Evolutionary conservation across 345 rosid genomes (phyloP).

Genomic region (Cochlearia excelsa): DNA sequence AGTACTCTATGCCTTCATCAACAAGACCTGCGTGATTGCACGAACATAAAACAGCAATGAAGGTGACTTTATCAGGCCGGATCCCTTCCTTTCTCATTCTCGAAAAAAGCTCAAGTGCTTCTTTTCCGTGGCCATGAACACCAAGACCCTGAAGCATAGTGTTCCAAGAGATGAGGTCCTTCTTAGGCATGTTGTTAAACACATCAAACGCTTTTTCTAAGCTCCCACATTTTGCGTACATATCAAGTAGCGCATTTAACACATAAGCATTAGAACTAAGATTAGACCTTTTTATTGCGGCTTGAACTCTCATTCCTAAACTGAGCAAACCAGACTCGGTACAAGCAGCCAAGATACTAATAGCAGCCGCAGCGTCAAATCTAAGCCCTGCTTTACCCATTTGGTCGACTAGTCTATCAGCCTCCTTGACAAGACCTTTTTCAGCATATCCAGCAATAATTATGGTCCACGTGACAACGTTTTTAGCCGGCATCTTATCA

Average conservation of each 20-base stretch:
- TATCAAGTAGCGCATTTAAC: constrained; percentile 73
- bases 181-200: constrained; percentile 52
- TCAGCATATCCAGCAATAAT: constrained; percentile 78
- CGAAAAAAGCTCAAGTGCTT: constrained; percentile 64
- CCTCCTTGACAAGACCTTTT: constrained; percentile 61
- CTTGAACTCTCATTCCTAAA: constrained; percentile 63
- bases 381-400: constrained; percentile 55
- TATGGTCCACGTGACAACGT: constrained; percentile 79
- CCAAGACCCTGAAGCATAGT: constrained; percentile 81
- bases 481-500: constrained; percentile 77
- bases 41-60: constrained; percentile 71
- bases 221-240: constrained; percentile 81
- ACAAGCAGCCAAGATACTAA: constrained; percentile 79
- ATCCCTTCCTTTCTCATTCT: constrained; percentile 67
- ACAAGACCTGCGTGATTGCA: constrained; percentile 79
- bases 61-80: constrained; percentile 64
- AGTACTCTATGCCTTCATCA: constrained; percentile 63
- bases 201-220: constrained; percentile 55
- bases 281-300: constrained; percentile 44
- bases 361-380: constrained; percentile 58
- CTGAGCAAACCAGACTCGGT: constrained; percentile 76
- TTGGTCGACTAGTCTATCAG: constrained; percentile 49
- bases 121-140: constrained; percentile 66
- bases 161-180: constrained; percentile 85
- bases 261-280: constrained; percentile 45